Evolutionary conservation across 1,139 yeast species (phyloP).

Genomic region (Yamadazyma blattariae): DNA sequence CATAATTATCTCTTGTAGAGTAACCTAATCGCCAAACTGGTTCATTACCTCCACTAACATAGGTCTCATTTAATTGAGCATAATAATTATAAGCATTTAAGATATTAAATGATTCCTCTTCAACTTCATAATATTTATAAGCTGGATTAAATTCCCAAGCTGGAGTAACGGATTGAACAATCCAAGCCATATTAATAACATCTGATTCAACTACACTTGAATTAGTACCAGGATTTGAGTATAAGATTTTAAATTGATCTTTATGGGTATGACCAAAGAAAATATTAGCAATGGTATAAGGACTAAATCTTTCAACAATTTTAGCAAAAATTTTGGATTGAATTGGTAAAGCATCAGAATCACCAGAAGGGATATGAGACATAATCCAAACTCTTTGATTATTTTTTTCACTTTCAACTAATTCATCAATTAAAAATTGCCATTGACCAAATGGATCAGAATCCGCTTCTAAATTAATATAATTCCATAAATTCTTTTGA

Average conservation of each 20-base stretch:
- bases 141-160: conserved; percentile 58
- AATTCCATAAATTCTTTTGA: conserved; percentile 61
- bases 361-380: conserved; percentile 64
- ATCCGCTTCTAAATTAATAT: conserved; percentile 48
- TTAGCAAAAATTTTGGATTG: conserved; percentile 55
- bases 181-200: conserved; percentile 60
- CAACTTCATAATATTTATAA: conserved; percentile 73
- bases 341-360: conserved; percentile 56
- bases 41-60: conserved; percentile 44
- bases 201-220: conserved; percentile 29
- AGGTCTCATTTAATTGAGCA: conserved; percentile 52
- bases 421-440: conserved; percentile 59
- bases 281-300: conserved; percentile 63
- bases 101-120: conserved; percentile 57
- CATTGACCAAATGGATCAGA: conserved; percentile 67
- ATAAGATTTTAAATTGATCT: conserved; percentile 63
- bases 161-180: conserved; percentile 67
- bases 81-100: conserved; percentile 60
- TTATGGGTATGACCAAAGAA: conserved; percentile 74
- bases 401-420: conserved; percentile 52
- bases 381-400: conserved; percentile 70
- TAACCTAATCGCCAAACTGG: conserved; percentile 57
- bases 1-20: conserved; percentile 51
- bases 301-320: conserved; percentile 65
- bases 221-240: conserved; percentile 37